phyloP scores from a whole-genome alignment of 257 asterid genomes.

The Rubia yunnanensis region DNA sequence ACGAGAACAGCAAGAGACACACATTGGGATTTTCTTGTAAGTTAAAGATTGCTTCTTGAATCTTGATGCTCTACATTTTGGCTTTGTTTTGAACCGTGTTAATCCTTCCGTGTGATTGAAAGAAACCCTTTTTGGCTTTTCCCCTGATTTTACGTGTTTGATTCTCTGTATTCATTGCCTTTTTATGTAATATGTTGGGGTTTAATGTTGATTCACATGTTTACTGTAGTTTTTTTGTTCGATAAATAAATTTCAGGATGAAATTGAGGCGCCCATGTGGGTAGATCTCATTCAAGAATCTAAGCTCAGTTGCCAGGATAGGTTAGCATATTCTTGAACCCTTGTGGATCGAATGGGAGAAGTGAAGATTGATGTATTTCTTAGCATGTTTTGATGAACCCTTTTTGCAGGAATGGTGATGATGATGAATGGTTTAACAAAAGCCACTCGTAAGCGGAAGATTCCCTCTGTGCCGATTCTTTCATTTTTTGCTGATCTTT shows the following conservation, averaged over 20 bases:
- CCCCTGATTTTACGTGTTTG: neutral
- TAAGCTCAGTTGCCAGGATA: conserved; percentile 20
- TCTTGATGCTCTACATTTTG: neutral
- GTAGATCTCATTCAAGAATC: conserved; percentile 35
- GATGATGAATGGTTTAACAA: conserved; percentile 43
- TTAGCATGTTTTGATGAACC: conserved; percentile 5
- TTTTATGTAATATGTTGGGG: neutral
- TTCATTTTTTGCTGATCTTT: neutral
- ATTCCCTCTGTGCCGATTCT: neutral
- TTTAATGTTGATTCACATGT: neutral
- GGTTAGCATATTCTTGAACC: conserved; percentile 20
- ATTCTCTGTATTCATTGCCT: neutral
- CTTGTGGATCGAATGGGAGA: neutral
- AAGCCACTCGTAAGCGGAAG: conserved; percentile 33
- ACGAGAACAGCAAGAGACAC: conserved; percentile 16
- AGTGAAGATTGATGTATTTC: conserved; percentile 1
- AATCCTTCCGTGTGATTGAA: neutral
- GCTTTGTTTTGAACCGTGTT: neutral
- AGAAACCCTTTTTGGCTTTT: neutral
- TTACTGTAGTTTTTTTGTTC: conserved; percentile 1
- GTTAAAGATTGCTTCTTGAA: neutral
- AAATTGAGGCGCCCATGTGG: conserved; percentile 48
- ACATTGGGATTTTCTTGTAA: conserved; percentile 39
- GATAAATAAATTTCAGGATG: conserved; percentile 23
- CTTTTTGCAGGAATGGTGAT: conserved; percentile 36